A percentile compares a stretch with the other conserved stretches of the same genome.
These are phyloP conservation scores for Dispira parvispora DNA, from an alignment of 192 early-diverging fungal species.

Conservation along the genomic window DNA sequence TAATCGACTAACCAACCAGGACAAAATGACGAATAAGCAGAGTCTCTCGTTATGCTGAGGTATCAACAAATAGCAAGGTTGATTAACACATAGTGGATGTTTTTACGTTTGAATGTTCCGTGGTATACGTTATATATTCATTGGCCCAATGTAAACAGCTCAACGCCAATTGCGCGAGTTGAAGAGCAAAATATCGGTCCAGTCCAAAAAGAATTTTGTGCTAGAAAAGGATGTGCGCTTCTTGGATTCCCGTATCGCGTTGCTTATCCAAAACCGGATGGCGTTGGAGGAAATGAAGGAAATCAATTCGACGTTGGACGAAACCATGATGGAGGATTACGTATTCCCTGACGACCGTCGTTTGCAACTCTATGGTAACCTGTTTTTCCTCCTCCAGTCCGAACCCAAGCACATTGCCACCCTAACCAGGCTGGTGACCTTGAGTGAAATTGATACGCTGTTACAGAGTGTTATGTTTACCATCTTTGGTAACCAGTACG, in stretches of 20 bases:
- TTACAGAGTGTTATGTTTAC: constrained; percentile 95
- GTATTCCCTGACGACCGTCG: constrained; percentile 63
- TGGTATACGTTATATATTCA: no score
- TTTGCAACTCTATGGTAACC: constrained; percentile 75
- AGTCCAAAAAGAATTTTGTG: constrained; percentile 90
- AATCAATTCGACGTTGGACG: constrained; percentile 15
- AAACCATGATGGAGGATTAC: constrained; percentile 26
- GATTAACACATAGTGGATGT: no score
- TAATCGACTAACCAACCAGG: no score
- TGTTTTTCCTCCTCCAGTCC: constrained; percentile 82
- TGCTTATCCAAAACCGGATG: constrained; percentile 88
- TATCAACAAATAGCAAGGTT: no score
- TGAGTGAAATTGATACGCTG: constrained; percentile 84
- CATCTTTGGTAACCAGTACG: constrained; percentile 91
- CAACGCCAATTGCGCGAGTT: constrained; percentile 70
- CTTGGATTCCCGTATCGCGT: constrained; percentile 76
- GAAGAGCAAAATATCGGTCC: constrained; percentile 76
- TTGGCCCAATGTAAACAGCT: constrained; percentile 22
- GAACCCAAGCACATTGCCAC: constrained; percentile 84
- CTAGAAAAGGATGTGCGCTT: constrained; percentile 85
- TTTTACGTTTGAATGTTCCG: no score
- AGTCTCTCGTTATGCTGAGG: no score
- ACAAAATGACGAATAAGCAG: no score
- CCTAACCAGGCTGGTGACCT: constrained; percentile 62
- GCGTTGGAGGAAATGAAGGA: constrained; percentile 63